Evolutionary conservation across 2,329 filamentous ascomycete genomes (phyloP).

Genomic region (Leptosphaerulina australis): DNA sequence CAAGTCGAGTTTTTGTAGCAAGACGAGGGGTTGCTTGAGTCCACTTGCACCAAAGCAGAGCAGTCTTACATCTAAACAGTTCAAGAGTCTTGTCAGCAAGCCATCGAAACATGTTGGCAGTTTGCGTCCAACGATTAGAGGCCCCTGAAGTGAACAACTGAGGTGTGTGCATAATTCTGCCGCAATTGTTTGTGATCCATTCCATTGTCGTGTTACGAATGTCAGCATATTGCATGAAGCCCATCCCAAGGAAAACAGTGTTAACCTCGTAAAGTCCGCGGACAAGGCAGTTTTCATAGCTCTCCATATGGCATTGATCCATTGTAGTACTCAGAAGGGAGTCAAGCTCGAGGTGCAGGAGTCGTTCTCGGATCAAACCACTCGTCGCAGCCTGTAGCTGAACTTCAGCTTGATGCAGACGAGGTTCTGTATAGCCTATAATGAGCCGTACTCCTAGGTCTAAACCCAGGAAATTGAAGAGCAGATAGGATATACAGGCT

Average conservation of each 20-base stretch:
- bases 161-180: constrained; percentile 27
- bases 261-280: constrained; percentile 27
- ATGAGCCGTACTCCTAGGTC: constrained; percentile 8
- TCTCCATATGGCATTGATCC: constrained; percentile 24
- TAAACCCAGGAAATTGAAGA: constrained; percentile 13
- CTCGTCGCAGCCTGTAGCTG: constrained; percentile 1
- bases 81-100: neutral
- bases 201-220: constrained; percentile 25
- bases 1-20: neutral
- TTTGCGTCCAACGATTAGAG: constrained; percentile 4
- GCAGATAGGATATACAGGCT: constrained; percentile 15
- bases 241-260: constrained; percentile 11
- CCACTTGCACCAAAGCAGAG: neutral
- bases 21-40: too few relatives aligned
- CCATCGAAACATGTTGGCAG: neutral
- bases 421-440: constrained; percentile 5
- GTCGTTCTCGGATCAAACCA: constrained; percentile 4
- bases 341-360: constrained; percentile 16
- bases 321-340: constrained; percentile 16
- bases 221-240: constrained; percentile 22
- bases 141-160: neutral
- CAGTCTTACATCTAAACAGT: neutral
- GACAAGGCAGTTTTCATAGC: constrained; percentile 33
- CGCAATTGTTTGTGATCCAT: constrained; percentile 34
- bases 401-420: constrained; percentile 12